Evolutionary conservation across 192 early-diverging fungal species (phyloP).

Genomic region (Gryganskiella cystojenkinii): DNA sequence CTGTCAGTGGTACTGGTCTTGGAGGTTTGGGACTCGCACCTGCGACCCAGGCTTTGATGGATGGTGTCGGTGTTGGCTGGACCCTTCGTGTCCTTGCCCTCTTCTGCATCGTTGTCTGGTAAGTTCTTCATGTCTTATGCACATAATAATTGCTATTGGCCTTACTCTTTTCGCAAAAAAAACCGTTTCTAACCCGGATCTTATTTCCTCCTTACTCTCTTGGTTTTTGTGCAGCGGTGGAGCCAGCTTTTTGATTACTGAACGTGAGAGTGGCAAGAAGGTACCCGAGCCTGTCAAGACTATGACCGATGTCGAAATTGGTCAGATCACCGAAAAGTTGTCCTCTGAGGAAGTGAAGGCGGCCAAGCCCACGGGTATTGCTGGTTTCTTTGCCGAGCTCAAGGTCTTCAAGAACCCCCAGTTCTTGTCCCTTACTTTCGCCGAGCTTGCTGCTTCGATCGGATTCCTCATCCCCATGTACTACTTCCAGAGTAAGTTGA

Average conservation of each 20-base stretch:
- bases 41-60: constrained; percentile 68
- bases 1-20: constrained; percentile 78
- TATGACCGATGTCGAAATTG: constrained; percentile 37
- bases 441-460: constrained; percentile 44
- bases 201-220: neutral
- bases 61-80: constrained; percentile 67
- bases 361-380: constrained; percentile 15
- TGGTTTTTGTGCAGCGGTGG: constrained; percentile 16
- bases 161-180: neutral
- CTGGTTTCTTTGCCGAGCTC: constrained; percentile 43
- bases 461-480: constrained; percentile 63
- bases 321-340: constrained; percentile 34
- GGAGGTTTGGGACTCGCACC: constrained; percentile 77
- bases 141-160: too few relatives aligned
- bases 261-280: constrained; percentile 38
- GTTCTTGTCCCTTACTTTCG: constrained; percentile 51
- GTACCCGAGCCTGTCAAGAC: constrained; percentile 16
- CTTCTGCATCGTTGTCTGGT: constrained; percentile 63
- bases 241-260: constrained; percentile 55
- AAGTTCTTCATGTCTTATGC: too few relatives aligned
- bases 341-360: constrained; percentile 17
- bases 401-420: constrained; percentile 52
- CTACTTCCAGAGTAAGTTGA: constrained; percentile 53
- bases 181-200: neutral
- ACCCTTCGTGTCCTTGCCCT: constrained; percentile 68